Conservation (phyloP, 2,329 filamentous ascomycete species). For the Trichoderma sp. region DNA sequence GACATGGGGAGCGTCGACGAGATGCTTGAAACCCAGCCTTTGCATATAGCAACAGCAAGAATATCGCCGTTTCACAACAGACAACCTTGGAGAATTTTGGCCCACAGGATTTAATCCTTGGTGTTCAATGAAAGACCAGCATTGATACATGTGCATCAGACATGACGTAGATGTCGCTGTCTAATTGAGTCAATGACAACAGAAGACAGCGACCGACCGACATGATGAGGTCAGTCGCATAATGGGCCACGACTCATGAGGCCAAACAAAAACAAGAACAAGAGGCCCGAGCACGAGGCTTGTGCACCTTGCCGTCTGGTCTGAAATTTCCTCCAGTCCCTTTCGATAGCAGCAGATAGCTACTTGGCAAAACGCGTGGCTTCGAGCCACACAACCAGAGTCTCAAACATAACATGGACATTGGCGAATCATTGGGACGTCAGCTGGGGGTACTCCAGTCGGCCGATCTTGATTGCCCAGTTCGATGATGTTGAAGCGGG, state of each 20-base stretch:
- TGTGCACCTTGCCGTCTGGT: not conserved
- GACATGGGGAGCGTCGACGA: not conserved
- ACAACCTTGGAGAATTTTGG: not conserved
- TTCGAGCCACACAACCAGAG: constrained; percentile 1
- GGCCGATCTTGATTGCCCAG: constrained; percentile 14
- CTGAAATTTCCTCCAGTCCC: not conserved
- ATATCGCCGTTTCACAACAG: not conserved
- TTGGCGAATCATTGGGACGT: constrained; percentile 3
- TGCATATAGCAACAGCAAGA: not conserved
- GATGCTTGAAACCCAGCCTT: not conserved
- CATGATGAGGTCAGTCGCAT: constrained; percentile 3
- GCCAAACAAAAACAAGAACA: not conserved
- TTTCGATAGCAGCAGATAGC: not conserved
- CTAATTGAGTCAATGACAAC: not conserved
- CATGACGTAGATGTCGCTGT: not conserved
- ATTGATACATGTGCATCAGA: not conserved
- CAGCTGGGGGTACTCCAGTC: not conserved
- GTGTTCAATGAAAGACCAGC: not conserved
- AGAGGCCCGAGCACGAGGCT: not conserved
- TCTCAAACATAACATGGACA: not conserved
- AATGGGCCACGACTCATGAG: not conserved
- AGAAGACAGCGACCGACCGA: not conserved
- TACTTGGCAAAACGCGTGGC: constrained; percentile 1
- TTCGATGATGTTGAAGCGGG: constrained; percentile 6
- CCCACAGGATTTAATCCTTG: not conserved